Base-by-base conservation (phyloP, 106 monocot genomes). In the Allium cepa region DNA sequence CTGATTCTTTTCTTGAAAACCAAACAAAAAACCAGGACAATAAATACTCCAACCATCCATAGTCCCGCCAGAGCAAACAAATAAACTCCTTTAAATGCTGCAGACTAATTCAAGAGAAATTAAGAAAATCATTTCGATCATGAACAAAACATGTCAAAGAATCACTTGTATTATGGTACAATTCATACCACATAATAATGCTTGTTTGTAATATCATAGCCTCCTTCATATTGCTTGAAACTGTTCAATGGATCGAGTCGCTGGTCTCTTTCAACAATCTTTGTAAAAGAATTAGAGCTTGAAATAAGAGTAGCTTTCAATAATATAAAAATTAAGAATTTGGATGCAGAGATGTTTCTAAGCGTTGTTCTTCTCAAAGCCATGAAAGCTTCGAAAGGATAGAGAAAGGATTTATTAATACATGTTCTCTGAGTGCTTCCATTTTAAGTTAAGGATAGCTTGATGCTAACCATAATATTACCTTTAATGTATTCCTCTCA, bases 381-480 rank as follows among this genome's bases (percentile, higher is more conserved):
- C 36, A 36, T 36, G 36, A 36, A 36, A 36, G 36, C 36, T 59
- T n/a, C 9, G 17, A 13, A 16, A 22, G 7, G 59, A 1, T n/a
- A 17, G 59, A 59, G 59, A 17, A 22, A 59, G 59, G 26, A 8
- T 12, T 2, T 59, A 1, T 59, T 59, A 22, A 59, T n/a, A 22
- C 9, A 59, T 0, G 59, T 59, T 59, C 59, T 59, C 17, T 59
- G 22, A 59, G 36, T 36, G 36, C 59, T 59, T 59, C 59, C 59
- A 9, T 59, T 17, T 59, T 59, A 59, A 59, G 59, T n/a, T 59
- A 59, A 59, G 59, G 59, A 59, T 59, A 59, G 59, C 59, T 59
- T 59, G 59, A 17, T n/a, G 59, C 59, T 59, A 7, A 22, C 11
- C 59, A 17, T 15, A 9, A 59, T 8, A 15, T 22, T 16, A 59